Evolutionary conservation across 192 early-diverging fungal genomes (phyloP).

Genomic region (Spizellomyces sp.): DNA sequence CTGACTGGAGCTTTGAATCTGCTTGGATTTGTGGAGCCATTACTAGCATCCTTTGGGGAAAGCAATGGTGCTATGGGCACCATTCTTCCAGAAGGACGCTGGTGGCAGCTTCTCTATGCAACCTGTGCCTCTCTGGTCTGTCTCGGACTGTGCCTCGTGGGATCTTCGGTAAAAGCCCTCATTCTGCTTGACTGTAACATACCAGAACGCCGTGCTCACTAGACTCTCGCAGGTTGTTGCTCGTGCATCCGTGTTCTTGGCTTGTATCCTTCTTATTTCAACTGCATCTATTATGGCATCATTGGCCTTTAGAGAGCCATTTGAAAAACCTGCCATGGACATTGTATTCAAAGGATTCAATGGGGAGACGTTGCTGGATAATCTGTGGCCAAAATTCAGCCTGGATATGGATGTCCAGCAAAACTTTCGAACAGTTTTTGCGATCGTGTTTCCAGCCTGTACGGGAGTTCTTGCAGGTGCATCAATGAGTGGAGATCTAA

Average conservation of each 20-base stretch:
- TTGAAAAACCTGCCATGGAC: background rate
- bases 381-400: constrained; percentile 20
- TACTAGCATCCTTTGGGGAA: constrained; percentile 24
- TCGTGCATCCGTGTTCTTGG: constrained; percentile 20
- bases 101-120: constrained; percentile 29
- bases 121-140: constrained; percentile 14
- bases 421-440: constrained; percentile 21
- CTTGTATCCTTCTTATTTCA: constrained; percentile 14
- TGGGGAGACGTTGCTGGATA: constrained; percentile 3
- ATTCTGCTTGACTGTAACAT: background rate
- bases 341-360: constrained; percentile 22
- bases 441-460: constrained; percentile 29
- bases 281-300: constrained; percentile 7
- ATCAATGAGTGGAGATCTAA: constrained; percentile 26
- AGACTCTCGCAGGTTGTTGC: constrained; percentile 10
- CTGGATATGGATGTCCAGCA: constrained; percentile 19
- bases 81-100: constrained; percentile 18
- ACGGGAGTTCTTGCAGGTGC: constrained; percentile 26
- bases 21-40: constrained; percentile 29
- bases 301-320: constrained; percentile 8
- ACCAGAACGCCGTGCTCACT: background rate
- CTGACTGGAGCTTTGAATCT: constrained; percentile 33
- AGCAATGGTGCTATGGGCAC: background rate
- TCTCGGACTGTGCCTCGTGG: constrained; percentile 19
- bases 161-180: constrained; percentile 16